These are phyloP conservation scores for Fomitopsis schrenkii DNA, from an alignment of 1,284 basidiomycete species.

Conservation along the genomic window DNA sequence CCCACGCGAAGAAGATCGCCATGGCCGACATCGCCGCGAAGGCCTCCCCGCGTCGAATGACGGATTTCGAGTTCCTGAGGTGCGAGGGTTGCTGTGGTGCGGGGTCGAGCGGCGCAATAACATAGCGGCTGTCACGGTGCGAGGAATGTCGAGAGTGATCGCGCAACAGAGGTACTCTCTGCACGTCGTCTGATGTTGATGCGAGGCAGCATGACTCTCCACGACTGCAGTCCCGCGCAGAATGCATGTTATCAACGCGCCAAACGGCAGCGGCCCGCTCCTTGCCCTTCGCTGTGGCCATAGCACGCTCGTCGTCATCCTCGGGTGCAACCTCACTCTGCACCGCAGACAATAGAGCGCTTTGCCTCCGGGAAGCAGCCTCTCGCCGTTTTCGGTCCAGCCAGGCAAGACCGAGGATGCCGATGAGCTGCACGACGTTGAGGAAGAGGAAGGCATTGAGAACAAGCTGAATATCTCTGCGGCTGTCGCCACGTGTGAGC, in stretches of 20 bases:
- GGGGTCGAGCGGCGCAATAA: slow-evolving; percentile 15
- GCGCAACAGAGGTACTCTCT: slow-evolving; percentile 22
- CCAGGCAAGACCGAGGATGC: slow-evolving; percentile 43
- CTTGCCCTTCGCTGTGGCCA: slow-evolving; percentile 3
- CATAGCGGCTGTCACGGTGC: slow-evolving; percentile 20
- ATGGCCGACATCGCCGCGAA: slow-evolving; percentile 41
- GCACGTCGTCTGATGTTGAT: slow-evolving; percentile 17
- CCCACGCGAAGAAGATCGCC: slow-evolving; percentile 57
- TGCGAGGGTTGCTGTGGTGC: slow-evolving; percentile 10
- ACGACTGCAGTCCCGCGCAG: neutral
- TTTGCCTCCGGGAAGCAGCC: slow-evolving; percentile 15
- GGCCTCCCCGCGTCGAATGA: slow-evolving; percentile 46
- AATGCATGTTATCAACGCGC: neutral
- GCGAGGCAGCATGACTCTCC: slow-evolving; percentile 11
- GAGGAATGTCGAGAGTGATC: slow-evolving; percentile 19
- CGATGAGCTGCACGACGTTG: slow-evolving; percentile 57
- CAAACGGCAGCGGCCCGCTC: slow-evolving; percentile 5
- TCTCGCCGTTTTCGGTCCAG: slow-evolving; percentile 38
- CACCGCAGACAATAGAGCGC: slow-evolving; percentile 16
- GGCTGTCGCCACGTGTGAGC: slow-evolving; percentile 16
- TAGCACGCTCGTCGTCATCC: slow-evolving; percentile 14
- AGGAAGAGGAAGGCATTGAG: slow-evolving; percentile 56
- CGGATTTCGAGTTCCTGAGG: slow-evolving; percentile 28
- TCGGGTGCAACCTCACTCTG: neutral
- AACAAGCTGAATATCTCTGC: slow-evolving; percentile 41